Conservation (phyloP, 2,329 filamentous ascomycete species). For the Ilyonectria sp. region DNA sequence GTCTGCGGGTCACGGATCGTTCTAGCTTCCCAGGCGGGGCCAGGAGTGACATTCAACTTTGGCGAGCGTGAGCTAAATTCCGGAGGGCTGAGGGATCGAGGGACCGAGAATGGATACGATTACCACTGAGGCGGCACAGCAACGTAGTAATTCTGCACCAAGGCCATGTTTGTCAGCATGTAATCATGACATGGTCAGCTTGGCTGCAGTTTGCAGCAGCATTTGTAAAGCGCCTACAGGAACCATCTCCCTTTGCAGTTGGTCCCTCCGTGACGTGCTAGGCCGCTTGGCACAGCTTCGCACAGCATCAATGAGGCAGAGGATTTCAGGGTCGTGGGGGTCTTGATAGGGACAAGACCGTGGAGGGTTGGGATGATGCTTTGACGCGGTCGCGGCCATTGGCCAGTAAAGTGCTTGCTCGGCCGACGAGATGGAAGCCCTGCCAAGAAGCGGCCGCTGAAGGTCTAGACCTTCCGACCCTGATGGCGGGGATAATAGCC, state of each 20-base stretch:
- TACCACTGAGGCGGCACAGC: constrained; percentile 28
- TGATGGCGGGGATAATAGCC: constrained; percentile 3
- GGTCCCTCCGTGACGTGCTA: background rate
- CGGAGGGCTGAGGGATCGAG: constrained; percentile 14
- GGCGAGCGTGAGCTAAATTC: constrained; percentile 14
- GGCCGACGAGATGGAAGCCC: constrained; percentile 20
- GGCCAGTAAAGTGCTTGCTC: background rate
- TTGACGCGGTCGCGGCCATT: background rate
- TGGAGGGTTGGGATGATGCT: constrained; percentile 1
- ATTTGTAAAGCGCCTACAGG: constrained; percentile 2
- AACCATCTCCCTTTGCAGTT: background rate
- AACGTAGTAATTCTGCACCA: constrained; percentile 15
- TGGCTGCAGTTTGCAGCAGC: constrained; percentile 7
- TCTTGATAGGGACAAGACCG: constrained; percentile 10
- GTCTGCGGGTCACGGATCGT: constrained; percentile 18
- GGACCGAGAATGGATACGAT: constrained; percentile 1
- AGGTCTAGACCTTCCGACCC: constrained; percentile 35
- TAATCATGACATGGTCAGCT: constrained; percentile 2
- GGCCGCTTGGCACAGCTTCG: constrained; percentile 1
- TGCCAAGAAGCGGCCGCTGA: constrained; percentile 36
- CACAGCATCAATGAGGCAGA: background rate
- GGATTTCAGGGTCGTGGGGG: constrained; percentile 14
- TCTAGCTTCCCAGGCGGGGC: constrained; percentile 21
- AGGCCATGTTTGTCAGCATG: constrained; percentile 23
- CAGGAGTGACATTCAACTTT: constrained; percentile 12